Conservation (phyloP, 306 rosid genomes). For the Pyrus betulifolia region DNA sequence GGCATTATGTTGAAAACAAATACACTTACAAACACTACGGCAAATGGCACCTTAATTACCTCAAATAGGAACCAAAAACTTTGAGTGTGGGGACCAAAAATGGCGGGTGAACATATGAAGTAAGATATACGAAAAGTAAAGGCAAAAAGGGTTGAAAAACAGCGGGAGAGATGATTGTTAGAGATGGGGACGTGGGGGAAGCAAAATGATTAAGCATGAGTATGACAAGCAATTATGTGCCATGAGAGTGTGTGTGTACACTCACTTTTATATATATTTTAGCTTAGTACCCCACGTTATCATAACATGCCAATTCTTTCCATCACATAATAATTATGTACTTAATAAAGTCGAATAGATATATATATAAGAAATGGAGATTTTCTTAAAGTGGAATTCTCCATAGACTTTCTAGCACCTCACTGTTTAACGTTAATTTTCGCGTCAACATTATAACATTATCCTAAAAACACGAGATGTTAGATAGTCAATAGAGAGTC, state of each 20-base stretch:
- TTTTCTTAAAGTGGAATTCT: too few species aligned
- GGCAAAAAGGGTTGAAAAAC: constrained; percentile 18
- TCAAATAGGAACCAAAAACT: neutral
- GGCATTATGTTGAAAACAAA: neutral
- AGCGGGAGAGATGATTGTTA: constrained; percentile 33
- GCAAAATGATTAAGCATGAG: constrained; percentile 69
- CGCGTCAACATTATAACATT: too few species aligned
- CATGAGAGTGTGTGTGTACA: constrained; percentile 48
- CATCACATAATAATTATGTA: neutral
- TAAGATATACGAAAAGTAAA: neutral
- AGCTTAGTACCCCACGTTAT: constrained; percentile 11
- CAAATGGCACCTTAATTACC: neutral
- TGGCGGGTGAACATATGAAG: too few species aligned
- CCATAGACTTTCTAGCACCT: too few species aligned
- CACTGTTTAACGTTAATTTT: too few species aligned
- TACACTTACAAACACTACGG: neutral
- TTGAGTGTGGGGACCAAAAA: neutral
- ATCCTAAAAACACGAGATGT: too few species aligned
- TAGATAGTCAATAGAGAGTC: too few species aligned
- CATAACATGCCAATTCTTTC: constrained; percentile 4
- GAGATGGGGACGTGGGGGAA: constrained; percentile 38
- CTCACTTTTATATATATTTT: neutral
- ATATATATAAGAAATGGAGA: too few species aligned
- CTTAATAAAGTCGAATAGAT: neutral
- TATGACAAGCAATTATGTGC: constrained; percentile 47